Evolutionary conservation across 495 filamentous ascomycete species (phyloP).

Genomic region (Penicillium bialowiezense): DNA sequence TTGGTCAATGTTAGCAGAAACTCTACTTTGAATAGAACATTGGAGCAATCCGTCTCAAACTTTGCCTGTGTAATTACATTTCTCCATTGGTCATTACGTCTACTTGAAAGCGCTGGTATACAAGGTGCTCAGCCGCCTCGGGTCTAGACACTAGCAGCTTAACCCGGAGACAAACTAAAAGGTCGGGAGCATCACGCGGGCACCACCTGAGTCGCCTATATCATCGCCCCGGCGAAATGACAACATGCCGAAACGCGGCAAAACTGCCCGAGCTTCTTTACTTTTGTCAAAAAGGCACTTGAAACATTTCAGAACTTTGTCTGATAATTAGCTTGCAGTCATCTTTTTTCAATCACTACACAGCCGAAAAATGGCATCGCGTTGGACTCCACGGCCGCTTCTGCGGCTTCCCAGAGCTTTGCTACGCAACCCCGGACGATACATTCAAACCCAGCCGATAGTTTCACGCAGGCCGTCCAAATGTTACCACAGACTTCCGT

Average conservation of each 20-base stretch:
- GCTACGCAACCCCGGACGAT: neutral
- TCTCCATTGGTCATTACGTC: no score
- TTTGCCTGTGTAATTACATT: no score
- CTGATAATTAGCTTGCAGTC: no score
- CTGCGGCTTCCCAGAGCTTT: neutral
- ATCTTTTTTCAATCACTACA: neutral
- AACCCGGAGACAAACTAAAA: neutral
- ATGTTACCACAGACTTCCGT: neutral
- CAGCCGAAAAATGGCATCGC: neutral
- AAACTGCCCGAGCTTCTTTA: neutral
- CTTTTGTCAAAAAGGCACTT: neutral
- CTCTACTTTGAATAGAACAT: no score
- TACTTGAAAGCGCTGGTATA: no score
- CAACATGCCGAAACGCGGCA: neutral
- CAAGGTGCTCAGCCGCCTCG: no score
- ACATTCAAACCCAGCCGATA: neutral
- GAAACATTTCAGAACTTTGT: no score
- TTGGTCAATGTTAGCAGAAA: no score
- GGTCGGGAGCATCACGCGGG: neutral
- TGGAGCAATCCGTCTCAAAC: no score
- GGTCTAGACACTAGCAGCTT: no score
- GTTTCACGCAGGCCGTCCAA: neutral
- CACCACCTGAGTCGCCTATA: neutral
- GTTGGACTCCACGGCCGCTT: neutral
- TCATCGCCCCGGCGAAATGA: neutral